Percentiles rank a stretch among this genome's conserved stretches.
Evolutionary conservation across 192 early-diverging fungal genomes (phyloP).

Genomic region (Rhizoclosmatium globosum): DNA sequence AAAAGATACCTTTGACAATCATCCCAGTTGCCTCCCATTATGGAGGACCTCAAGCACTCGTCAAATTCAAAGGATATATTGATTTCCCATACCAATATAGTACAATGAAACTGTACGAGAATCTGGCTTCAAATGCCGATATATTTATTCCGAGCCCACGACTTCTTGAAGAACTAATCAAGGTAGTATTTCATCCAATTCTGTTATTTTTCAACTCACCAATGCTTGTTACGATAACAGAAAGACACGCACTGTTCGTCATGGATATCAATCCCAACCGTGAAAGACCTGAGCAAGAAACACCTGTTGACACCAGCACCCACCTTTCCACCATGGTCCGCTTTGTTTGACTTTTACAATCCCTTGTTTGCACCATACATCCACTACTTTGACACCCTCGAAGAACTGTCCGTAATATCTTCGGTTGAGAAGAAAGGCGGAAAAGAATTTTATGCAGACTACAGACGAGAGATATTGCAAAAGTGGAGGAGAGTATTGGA

Average conservation of each 20-base stretch:
- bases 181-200: background rate
- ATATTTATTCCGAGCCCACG: conserved; percentile 24
- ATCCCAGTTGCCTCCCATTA: conserved; percentile 29
- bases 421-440: too few species aligned
- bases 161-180: conserved; percentile 18
- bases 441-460: conserved; percentile 14
- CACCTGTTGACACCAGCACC: background rate
- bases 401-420: background rate
- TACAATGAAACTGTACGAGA: conserved; percentile 40
- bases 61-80: conserved; percentile 32
- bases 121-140: conserved; percentile 25
- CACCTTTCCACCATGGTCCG: conserved; percentile 10
- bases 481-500: background rate
- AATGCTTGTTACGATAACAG: too few species aligned
- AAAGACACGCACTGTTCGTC: too few species aligned
- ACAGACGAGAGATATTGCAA: conserved; percentile 8
- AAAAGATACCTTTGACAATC: conserved; percentile 22
- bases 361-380: conserved; percentile 30
- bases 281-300: too few species aligned
- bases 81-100: conserved; percentile 38
- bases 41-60: conserved; percentile 33
- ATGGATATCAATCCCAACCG: too few species aligned
- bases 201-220: too few species aligned
- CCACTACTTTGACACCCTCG: conserved; percentile 22
- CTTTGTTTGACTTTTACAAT: conserved; percentile 32